Percentiles rank a stretch among this genome's conserved stretches.
phyloP scores from a whole-genome alignment of 805 yeast species.

The Myxozyma kluyveri region DNA sequence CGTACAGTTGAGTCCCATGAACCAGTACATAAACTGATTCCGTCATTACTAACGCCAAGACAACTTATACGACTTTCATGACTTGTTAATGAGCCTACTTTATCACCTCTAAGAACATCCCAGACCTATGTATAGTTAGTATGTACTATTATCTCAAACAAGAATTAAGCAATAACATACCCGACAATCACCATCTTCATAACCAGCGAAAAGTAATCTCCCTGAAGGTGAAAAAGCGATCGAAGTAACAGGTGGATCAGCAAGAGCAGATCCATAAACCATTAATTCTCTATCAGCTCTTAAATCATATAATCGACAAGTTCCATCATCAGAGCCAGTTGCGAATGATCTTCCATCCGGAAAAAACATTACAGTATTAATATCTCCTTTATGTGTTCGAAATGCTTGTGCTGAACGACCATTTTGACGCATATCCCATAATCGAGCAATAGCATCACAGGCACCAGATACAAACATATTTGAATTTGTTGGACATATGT shows the following conservation, averaged over 20 bases:
- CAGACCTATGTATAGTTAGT: constrained; percentile 48
- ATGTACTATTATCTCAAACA: background rate
- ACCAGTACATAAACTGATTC: constrained; percentile 71
- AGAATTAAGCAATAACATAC: constrained; percentile 5
- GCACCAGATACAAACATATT: constrained; percentile 69
- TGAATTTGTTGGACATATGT: constrained; percentile 61
- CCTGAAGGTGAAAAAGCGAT: constrained; percentile 74
- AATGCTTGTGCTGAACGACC: constrained; percentile 40
- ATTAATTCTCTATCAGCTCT: constrained; percentile 71
- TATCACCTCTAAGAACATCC: constrained; percentile 67
- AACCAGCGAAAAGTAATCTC: constrained; percentile 68
- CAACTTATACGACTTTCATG: constrained; percentile 62
- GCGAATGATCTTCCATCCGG: constrained; percentile 70
- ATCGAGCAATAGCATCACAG: constrained; percentile 62
- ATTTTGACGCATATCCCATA: constrained; percentile 74
- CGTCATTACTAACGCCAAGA: constrained; percentile 68
- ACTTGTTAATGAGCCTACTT: constrained; percentile 65
- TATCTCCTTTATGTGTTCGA: constrained; percentile 60
- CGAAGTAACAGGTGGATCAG: constrained; percentile 52
- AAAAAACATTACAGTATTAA: constrained; percentile 59
- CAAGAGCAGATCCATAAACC: constrained; percentile 38
- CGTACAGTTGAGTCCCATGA: constrained; percentile 69
- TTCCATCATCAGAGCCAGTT: constrained; percentile 78
- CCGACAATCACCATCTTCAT: constrained; percentile 66
- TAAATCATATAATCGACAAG: constrained; percentile 65